Conservation (phyloP, 306 rosid genomes). For the Calophaca sinica region DNA sequence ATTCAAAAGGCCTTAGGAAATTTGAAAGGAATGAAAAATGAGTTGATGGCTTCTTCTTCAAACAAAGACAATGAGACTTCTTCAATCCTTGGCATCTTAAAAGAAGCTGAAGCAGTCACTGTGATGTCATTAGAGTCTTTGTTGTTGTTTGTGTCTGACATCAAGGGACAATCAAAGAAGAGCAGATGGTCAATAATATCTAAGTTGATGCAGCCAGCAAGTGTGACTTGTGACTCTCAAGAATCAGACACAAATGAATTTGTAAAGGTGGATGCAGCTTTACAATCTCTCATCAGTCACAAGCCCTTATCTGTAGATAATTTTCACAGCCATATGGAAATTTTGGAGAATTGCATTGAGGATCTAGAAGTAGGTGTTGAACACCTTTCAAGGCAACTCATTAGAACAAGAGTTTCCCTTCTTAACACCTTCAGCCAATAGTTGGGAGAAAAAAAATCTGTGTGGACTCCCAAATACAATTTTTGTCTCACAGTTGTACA, state of each 20-base stretch:
- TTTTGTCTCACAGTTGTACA: constrained; percentile 38
- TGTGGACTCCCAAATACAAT: constrained; percentile 10
- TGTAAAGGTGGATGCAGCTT: constrained; percentile 42
- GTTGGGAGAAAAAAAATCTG: constrained; percentile 3
- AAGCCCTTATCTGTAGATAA: constrained; percentile 35
- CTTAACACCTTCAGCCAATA: constrained; percentile 46
- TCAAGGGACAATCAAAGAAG: constrained; percentile 48
- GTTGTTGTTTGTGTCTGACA: constrained; percentile 43
- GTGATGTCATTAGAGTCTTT: constrained; percentile 43
- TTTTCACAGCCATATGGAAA: constrained; percentile 30
- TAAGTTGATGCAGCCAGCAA: constrained; percentile 47
- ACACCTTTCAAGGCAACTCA: constrained; percentile 46
- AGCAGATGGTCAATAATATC: constrained; percentile 46
- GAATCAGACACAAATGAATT: constrained; percentile 42
- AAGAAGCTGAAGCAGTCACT: constrained; percentile 53
- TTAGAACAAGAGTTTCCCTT: constrained; percentile 50
- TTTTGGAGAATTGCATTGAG: constrained; percentile 45
- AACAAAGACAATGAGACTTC: constrained; percentile 33
- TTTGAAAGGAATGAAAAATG: constrained; percentile 43
- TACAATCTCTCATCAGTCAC: constrained; percentile 41
- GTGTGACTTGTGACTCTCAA: constrained; percentile 44
- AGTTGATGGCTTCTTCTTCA: constrained; percentile 24
- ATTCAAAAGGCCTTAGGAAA: constrained; percentile 45
- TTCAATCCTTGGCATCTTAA: constrained; percentile 37
- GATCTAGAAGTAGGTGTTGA: constrained; percentile 43